Evolutionary conservation across 495 filamentous ascomycete genomes (phyloP).

Genomic region (Niebla homalea): DNA sequence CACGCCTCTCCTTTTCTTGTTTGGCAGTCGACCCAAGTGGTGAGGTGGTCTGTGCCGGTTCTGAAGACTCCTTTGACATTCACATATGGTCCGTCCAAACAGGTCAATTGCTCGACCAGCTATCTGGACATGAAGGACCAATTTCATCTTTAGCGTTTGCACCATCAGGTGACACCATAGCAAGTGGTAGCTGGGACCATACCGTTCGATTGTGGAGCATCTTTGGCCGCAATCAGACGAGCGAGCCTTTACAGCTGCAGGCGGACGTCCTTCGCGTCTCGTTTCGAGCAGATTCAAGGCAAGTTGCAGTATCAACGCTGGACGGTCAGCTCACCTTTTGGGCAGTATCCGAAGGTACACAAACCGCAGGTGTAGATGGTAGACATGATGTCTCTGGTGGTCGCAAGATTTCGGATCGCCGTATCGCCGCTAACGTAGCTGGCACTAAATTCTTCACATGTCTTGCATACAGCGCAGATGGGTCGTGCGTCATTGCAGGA

Average conservation of each 20-base stretch:
- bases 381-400: conserved; percentile 89
- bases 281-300: conserved; percentile 78
- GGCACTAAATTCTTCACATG: conserved; percentile 83
- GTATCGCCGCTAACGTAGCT: conserved; percentile 77
- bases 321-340: conserved; percentile 94
- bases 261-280: conserved; percentile 80
- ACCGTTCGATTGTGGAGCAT: conserved; percentile 93
- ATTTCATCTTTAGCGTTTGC: conserved; percentile 79
- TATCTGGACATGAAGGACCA: conserved; percentile 88
- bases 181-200: conserved; percentile 89
- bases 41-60: conserved; percentile 89
- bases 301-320: conserved; percentile 80
- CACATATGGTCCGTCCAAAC: conserved; percentile 98
- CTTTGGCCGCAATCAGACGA: conserved; percentile 84
- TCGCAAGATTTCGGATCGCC: conserved; percentile 69
- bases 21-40: conserved; percentile 93
- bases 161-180: conserved; percentile 65
- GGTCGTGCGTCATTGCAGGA: conserved; percentile 73
- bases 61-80: conserved; percentile 89
- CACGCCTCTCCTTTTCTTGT: conserved; percentile 79
- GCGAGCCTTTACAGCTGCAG: conserved; percentile 80
- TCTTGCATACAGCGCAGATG: conserved; percentile 82
- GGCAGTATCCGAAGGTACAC: conserved; percentile 75
- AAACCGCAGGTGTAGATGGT: conserved; percentile 68
- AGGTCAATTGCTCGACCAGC: conserved; percentile 80